Conservation (phyloP, 352 stramenopile species). For the Globisporangium sylvaticum region DNA sequence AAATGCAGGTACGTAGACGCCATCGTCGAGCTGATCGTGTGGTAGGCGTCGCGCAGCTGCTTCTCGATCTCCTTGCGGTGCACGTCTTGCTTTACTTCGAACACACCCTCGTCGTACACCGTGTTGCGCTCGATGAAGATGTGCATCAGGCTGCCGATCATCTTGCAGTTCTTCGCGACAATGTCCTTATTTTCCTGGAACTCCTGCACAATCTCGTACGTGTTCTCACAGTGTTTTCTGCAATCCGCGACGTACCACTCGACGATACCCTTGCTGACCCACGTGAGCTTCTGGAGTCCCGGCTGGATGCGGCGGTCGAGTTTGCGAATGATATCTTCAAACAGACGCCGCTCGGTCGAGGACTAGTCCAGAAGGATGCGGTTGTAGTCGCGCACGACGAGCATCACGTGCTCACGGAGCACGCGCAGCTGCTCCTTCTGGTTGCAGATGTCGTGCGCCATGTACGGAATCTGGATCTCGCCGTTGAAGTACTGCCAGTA, state of each 20-base stretch:
- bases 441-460: constrained; percentile 94
- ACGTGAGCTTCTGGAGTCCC: constrained; percentile 92
- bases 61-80: constrained; percentile 85
- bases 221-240: constrained; percentile 85
- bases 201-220: constrained; percentile 86
- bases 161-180: constrained; percentile 86
- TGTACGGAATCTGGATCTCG: constrained; percentile 94
- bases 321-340: constrained; percentile 93
- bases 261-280: constrained; percentile 89
- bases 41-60: constrained; percentile 70
- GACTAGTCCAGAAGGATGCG: constrained; percentile 90
- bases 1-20: constrained; percentile 92
- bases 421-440: constrained; percentile 90
- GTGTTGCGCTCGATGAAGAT: constrained; percentile 93
- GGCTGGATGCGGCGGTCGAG: constrained; percentile 92
- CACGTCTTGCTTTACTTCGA: constrained; percentile 89
- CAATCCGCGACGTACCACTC: constrained; percentile 92
- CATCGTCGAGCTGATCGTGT: constrained; percentile 89
- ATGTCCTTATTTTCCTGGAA: constrained; percentile 90
- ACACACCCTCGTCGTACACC: constrained; percentile 92
- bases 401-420: constrained; percentile 92
- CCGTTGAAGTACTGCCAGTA: constrained; percentile 91
- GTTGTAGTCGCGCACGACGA: constrained; percentile 95
- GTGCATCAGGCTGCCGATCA: constrained; percentile 85
- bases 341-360: constrained; percentile 88